Evolutionary conservation across 176 grass and related monocot genomes (phyloP).

Genomic region (Aegilops tauschii): DNA sequence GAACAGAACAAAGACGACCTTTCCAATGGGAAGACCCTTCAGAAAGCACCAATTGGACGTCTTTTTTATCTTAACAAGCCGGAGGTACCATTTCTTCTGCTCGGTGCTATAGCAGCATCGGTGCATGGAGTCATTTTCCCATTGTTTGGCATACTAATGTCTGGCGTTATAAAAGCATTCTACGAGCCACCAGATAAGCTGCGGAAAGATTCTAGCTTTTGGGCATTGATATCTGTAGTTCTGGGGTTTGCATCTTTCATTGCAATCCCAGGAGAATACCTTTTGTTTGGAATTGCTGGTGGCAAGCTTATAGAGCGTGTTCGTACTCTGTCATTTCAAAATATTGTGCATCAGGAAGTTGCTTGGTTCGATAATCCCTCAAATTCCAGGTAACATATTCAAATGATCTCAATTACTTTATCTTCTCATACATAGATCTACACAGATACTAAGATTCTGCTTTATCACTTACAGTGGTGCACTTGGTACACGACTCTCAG

Average conservation of each 20-base stretch:
- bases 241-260: slow-evolving; percentile 37
- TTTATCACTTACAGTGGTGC: slow-evolving; percentile 52
- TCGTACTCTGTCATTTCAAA: slow-evolving; percentile 51
- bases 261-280: slow-evolving; percentile 45
- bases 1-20: slow-evolving; percentile 16
- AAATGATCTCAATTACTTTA: neutral
- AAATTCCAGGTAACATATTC: slow-evolving; percentile 57
- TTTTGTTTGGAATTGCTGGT: slow-evolving; percentile 70
- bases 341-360: slow-evolving; percentile 61
- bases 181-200: slow-evolving; percentile 53
- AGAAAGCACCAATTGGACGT: slow-evolving; percentile 45
- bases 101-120: slow-evolving; percentile 64
- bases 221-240: slow-evolving; percentile 52
- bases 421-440: neutral
- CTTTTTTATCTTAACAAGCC: slow-evolving; percentile 64
- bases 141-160: slow-evolving; percentile 52
- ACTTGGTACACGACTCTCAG: slow-evolving; percentile 80
- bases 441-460: neutral
- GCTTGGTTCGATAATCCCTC: slow-evolving; percentile 69
- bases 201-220: slow-evolving; percentile 59
- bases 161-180: slow-evolving; percentile 54
- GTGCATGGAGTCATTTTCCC: slow-evolving; percentile 65
- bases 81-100: slow-evolving; percentile 50
- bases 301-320: slow-evolving; percentile 72
- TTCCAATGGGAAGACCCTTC: neutral